Evolutionary conservation across 257 asterid species (phyloP), one percentile per base, ranked within the genome.

Genomic region (Lantana camara): DNA sequence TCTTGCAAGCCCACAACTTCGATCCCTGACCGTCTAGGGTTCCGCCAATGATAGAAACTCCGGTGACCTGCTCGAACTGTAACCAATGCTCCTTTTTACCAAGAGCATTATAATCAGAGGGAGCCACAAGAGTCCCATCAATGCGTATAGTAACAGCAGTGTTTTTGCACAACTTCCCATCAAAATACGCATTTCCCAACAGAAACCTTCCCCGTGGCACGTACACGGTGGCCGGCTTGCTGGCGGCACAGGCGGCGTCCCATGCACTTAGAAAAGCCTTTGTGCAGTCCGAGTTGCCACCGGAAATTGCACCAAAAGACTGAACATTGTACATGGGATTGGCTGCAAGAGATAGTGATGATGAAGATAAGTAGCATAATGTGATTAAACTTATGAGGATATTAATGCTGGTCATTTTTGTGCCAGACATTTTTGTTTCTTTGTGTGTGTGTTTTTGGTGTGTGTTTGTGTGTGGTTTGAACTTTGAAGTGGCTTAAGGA

Each of bases 51-150:
- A 85, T 67, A 0, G 90, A 80, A 72, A 85, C 83, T 70, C 88
- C 83, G 19, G 30, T 38, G 19, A 80, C 85, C 61, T 75, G 66
- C 0, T 78, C 79, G 57, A 85, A 85, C 69, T 60, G 70, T 49
- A 85, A 27, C 92, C 89, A 85, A 35, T 37, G 68, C 19, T 72
- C 85, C 7, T 41, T 41, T 2, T 58, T 57, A 4, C 83, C 86
- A 20, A 76, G 13, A 0, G 32, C 79, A 27, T 77, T 70, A 71
- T 83, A 83, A 64, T 83, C 75, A 0, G 86, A 70, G 0, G 94
- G 90, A 32, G 88, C 94, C 3, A 85, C 67, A 2, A 85, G 73
- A 32, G 82, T 74, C 40, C 90, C 93, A 24, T 78, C 90, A 0
- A 84, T 67, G 0, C 63, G 79, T 10, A 84, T 50, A 0, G 83